A percentile compares a stretch with the other conserved stretches of the same genome.
Conservation (phyloP, 2,329 filamentous ascomycete species). For the Apiospora koreana region DNA sequence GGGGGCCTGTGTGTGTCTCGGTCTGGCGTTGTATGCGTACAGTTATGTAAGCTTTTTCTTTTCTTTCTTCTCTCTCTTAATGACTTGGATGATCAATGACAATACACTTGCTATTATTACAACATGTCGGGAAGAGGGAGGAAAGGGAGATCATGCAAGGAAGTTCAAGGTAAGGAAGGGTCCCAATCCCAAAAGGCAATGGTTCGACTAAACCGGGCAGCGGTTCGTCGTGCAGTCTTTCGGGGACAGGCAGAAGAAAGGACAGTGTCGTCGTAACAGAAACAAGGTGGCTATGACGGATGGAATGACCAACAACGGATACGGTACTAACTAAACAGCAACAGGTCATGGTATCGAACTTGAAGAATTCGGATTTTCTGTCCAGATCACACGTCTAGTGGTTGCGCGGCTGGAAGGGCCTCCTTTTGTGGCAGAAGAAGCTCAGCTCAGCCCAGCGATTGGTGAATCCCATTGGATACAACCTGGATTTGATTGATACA, state of each 20-base stretch:
- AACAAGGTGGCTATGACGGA: not conserved
- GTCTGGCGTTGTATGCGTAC: not conserved
- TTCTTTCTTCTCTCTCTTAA: not conserved
- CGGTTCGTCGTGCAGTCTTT: not conserved
- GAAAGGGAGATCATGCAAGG: conserved; percentile 5
- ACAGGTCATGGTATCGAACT: not conserved
- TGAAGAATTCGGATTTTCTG: not conserved
- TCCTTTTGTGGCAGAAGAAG: not conserved
- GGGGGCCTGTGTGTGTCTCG: not conserved
- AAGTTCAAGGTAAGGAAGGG: not conserved
- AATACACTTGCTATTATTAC: conserved; percentile 4
- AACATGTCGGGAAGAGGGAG: conserved; percentile 1
- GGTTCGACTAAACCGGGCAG: not conserved
- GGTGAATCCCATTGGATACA: not conserved
- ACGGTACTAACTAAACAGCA: too few species aligned
- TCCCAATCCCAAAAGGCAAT: not conserved
- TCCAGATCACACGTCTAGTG: not conserved
- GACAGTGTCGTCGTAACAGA: not conserved
- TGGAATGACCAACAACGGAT: not conserved
- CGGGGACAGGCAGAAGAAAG: not conserved
- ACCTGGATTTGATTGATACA: not conserved
- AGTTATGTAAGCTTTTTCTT: not conserved
- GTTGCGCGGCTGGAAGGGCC: not conserved
- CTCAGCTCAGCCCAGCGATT: conserved; percentile 5
- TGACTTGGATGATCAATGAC: not conserved